Percentiles rank a stretch among this genome's conserved stretches.
phyloP scores from a whole-genome alignment of 73 alveolate genomes.

The Tetrahymena borealis region DNA sequence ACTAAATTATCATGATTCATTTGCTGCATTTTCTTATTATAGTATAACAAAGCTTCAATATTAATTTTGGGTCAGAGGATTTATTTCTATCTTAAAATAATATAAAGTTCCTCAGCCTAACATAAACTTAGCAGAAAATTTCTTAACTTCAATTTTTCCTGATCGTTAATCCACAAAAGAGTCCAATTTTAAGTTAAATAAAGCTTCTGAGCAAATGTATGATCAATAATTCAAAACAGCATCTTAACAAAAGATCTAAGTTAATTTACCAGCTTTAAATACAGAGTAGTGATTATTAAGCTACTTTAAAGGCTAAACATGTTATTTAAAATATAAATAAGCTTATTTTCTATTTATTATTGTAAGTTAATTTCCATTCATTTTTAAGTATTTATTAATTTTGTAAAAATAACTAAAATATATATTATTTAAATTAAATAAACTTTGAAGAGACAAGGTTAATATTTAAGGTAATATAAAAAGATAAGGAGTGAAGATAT shows the following conservation, averaged over 20 bases:
- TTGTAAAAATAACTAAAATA: no score
- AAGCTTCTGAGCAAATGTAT: not conserved
- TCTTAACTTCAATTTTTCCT: not conserved
- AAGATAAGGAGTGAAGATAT: no score
- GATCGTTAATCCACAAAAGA: not conserved
- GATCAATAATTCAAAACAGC: not conserved
- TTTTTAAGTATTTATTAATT: no score
- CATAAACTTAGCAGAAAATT: not conserved
- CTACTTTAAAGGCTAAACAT: not conserved
- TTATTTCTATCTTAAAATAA: not conserved
- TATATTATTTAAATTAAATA: no score
- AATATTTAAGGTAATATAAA: no score
- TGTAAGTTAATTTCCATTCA: no score
- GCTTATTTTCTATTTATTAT: no score
- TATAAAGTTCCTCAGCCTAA: not conserved
- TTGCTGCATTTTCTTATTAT: not conserved
- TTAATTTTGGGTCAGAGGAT: not conserved
- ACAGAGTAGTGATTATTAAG: not conserved
- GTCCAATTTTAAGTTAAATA: not conserved
- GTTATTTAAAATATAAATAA: no score
- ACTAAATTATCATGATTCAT: not conserved
- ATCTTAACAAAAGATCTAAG: not conserved
- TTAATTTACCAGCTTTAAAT: not conserved
- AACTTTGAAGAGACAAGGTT: no score
- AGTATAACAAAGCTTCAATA: not conserved